Conservation (phyloP, 129 eudicot species). For the Helianthus tuberosus region DNA sequence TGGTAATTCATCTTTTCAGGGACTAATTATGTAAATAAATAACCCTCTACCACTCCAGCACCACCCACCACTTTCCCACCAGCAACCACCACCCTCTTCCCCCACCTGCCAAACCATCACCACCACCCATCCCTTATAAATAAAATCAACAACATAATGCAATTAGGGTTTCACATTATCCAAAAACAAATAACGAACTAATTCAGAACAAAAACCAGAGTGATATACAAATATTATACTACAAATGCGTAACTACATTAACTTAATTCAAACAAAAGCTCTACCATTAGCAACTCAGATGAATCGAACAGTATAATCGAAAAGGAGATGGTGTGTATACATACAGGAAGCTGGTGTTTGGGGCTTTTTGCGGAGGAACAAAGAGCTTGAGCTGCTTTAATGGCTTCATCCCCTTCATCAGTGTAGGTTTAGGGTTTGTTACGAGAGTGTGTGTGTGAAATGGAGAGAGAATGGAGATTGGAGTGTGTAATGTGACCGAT, state of each 20-base stretch:
- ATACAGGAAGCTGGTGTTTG: constrained; percentile 82
- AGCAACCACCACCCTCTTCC: too few relatives aligned
- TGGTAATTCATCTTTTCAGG: too few relatives aligned
- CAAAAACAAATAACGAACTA: not conserved
- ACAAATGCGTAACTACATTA: not conserved
- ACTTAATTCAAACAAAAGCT: not conserved
- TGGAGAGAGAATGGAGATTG: constrained; percentile 28
- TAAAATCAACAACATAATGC: not conserved
- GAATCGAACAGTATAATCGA: not conserved
- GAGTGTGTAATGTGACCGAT: constrained; percentile 25
- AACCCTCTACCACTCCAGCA: too few relatives aligned
- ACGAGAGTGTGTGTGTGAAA: constrained; percentile 7
- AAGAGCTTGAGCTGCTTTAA: constrained; percentile 92
- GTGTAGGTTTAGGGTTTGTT: constrained; percentile 28
- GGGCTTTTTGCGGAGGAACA: constrained; percentile 84
- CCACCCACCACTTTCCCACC: too few relatives aligned
- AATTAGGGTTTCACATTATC: constrained; percentile 6
- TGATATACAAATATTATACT: not conserved
- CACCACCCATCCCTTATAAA: too few relatives aligned
- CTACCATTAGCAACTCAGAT: too few relatives aligned
- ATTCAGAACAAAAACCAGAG: too few relatives aligned
- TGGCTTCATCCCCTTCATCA: constrained; percentile 82
- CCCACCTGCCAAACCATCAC: too few relatives aligned
- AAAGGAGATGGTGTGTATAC: constrained; percentile 6
- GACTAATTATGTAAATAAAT: too few relatives aligned